These are phyloP conservation scores for Cladosporium austrohemisphaericum DNA, from an alignment of 2,329 filamentous ascomycete species.

Conservation along the genomic window DNA sequence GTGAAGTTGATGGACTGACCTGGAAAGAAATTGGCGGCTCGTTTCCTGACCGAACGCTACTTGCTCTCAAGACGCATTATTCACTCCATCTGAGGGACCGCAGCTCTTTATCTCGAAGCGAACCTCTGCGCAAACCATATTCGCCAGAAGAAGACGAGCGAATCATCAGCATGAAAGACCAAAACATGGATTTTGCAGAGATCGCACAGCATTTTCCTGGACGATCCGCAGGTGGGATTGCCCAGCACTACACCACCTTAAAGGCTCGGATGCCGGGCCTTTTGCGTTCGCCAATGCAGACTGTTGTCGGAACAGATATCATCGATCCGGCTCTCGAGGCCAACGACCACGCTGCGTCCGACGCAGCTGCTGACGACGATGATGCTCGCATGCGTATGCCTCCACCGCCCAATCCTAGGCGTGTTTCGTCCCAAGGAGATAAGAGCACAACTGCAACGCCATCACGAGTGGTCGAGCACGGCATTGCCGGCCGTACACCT, in stretches of 20 bases:
- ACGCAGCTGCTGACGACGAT: neutral
- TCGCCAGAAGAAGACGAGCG: slow-evolving; percentile 28
- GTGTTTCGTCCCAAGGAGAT: no score
- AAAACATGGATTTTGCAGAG: slow-evolving; percentile 22
- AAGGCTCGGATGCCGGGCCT: no score
- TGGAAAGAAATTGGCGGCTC: slow-evolving; percentile 33
- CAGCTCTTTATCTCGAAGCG: no score
- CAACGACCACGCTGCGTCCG: no score
- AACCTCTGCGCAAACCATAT: no score
- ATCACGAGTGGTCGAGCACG: no score
- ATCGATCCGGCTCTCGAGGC: neutral
- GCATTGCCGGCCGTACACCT: no score
- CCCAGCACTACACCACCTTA: no score
- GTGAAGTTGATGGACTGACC: slow-evolving; percentile 5
- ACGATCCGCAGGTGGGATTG: no score
- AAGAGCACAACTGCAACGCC: no score
- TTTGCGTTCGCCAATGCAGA: no score
- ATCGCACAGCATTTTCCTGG: slow-evolving; percentile 12
- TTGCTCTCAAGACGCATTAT: neutral
- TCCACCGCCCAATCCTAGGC: neutral
- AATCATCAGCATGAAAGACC: slow-evolving; percentile 38
- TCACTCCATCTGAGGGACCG: no score
- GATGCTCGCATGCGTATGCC: neutral
- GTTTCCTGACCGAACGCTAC: slow-evolving; percentile 26
- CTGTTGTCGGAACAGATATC: neutral